Evolutionary conservation across 2,329 filamentous ascomycete species (phyloP).

Genomic region (Scedosporium dehoogii): DNA sequence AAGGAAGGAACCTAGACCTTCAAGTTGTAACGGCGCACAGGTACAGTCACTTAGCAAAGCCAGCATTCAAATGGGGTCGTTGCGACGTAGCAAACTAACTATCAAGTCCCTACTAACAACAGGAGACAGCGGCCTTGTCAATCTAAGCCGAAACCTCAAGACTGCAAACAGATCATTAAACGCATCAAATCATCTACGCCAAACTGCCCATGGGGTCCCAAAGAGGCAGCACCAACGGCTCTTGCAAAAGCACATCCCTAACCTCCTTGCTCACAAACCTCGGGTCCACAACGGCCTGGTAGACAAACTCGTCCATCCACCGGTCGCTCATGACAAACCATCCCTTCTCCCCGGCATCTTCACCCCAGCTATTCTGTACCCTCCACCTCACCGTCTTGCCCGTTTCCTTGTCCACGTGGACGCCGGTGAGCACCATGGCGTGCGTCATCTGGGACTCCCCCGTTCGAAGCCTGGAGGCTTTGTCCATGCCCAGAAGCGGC

Average conservation of each 20-base stretch:
- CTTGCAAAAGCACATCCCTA: conserved; percentile 57
- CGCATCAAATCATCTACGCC: conserved; percentile 35
- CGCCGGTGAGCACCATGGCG: conserved; percentile 82
- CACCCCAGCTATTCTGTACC: conserved; percentile 81
- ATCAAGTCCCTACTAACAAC: no score
- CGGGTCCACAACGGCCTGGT: conserved; percentile 77
- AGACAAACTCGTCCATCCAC: conserved; percentile 74
- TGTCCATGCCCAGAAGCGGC: conserved; percentile 61
- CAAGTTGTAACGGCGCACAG: no score
- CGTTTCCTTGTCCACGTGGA: conserved; percentile 58
- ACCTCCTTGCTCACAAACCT: conserved; percentile 56
- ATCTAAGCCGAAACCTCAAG: no score
- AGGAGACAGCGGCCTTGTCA: no score
- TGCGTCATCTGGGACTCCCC: conserved; percentile 82
- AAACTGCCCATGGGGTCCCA: conserved; percentile 77
- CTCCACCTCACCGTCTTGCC: conserved; percentile 66
- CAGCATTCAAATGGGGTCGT: no score
- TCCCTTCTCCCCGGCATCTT: conserved; percentile 59
- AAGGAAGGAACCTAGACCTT: no score
- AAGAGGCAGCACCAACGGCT: conserved; percentile 60
- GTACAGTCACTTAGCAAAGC: no score
- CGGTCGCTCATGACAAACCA: conserved; percentile 85
- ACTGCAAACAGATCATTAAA: no score
- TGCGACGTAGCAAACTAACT: no score
- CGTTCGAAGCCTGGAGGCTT: conserved; percentile 62